These are phyloP conservation scores for Komagataella pastoris DNA, from an alignment of 805 yeast genomes.

Conservation along the genomic window DNA sequence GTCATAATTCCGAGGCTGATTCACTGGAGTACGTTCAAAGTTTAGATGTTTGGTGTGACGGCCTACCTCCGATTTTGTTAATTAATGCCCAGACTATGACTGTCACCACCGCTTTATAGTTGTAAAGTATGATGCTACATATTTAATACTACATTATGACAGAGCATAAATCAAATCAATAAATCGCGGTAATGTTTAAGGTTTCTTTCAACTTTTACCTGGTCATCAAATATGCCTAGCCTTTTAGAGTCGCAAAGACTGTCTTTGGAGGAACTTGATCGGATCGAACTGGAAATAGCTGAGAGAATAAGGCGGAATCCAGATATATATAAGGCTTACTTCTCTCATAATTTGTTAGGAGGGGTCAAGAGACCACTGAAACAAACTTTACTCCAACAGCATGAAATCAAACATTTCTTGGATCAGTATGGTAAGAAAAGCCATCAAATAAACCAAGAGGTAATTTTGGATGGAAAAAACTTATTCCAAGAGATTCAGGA, in stretches of 20 bases:
- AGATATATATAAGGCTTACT: slow-evolving; percentile 22
- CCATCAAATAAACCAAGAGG: slow-evolving; percentile 8
- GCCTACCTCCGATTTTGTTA: slow-evolving; percentile 69
- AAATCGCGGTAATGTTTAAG: not conserved
- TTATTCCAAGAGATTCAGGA: slow-evolving; percentile 7
- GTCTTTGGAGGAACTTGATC: slow-evolving; percentile 53
- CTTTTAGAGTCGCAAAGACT: not conserved
- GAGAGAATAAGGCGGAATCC: slow-evolving; percentile 54
- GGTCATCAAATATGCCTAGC: not conserved
- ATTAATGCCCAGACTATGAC: slow-evolving; percentile 91
- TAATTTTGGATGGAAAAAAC: slow-evolving; percentile 2
- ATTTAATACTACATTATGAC: no score
- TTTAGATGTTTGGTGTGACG: slow-evolving; percentile 69
- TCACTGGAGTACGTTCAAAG: slow-evolving; percentile 66
- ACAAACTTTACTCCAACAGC: slow-evolving; percentile 48
- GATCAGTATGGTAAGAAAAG: slow-evolving; percentile 27
- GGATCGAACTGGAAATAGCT: slow-evolving; percentile 53
- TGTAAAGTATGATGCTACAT: not conserved
- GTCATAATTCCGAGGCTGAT: slow-evolving; percentile 57
- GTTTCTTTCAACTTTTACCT: not conserved
- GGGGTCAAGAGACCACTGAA: slow-evolving; percentile 28
- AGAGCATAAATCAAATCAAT: no score
- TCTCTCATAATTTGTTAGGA: slow-evolving; percentile 15
- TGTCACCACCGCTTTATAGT: slow-evolving; percentile 78
- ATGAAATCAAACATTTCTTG: slow-evolving; percentile 45